Percentiles rank a stretch among this genome's conserved stretches.
phyloP scores from a whole-genome alignment of 768 basidiomycete species.

The Tricholoma sp. region DNA sequence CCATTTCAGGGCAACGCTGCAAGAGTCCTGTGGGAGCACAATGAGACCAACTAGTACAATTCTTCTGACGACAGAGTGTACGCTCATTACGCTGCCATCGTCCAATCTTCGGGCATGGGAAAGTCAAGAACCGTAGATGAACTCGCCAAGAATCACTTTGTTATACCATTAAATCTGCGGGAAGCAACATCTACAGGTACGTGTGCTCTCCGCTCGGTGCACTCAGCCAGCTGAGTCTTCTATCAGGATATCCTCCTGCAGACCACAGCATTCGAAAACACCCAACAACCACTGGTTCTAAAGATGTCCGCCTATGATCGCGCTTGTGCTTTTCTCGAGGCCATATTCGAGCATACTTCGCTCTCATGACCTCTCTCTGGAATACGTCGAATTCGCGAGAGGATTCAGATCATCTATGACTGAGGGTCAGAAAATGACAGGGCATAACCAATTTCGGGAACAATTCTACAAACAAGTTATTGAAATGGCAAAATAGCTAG shows the following conservation, averaged over 20 bases:
- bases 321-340: not conserved
- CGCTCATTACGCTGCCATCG: conserved; percentile 1
- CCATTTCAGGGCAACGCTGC: not conserved
- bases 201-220: not conserved
- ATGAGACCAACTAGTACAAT: not conserved
- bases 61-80: not conserved
- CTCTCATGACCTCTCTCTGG: not conserved
- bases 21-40: not conserved
- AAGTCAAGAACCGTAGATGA: not conserved
- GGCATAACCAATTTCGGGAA: not conserved
- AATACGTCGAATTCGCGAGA: not conserved
- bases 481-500: too few species aligned
- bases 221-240: too few species aligned
- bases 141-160: conserved; percentile 3
- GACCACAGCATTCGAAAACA: not conserved
- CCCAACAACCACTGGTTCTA: not conserved
- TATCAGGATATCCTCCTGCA: conserved; percentile 4
- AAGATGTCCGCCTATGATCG: not conserved
- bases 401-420: not conserved
- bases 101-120: conserved; percentile 16
- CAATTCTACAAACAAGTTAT: not conserved
- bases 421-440: not conserved
- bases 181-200: conserved; percentile 3
- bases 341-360: not conserved
- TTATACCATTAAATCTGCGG: conserved; percentile 14